Conservation (phyloP, 257 asterid species). For the Leonotis leonurus region DNA sequence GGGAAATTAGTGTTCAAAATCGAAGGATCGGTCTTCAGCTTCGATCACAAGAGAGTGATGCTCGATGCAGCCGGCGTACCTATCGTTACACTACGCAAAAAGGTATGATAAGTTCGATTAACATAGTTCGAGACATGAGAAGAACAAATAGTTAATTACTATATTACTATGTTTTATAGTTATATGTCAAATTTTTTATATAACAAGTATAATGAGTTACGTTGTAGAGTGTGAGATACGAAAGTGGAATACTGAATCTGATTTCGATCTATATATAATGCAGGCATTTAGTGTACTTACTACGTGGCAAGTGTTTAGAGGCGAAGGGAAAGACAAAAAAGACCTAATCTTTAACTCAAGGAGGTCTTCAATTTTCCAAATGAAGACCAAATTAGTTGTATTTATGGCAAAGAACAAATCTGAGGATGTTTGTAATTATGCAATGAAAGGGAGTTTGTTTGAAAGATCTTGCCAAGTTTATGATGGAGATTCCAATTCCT, state of each 20-base stretch:
- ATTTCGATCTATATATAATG: neutral
- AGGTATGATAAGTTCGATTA: too few species aligned
- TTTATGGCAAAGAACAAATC: constrained; percentile 27
- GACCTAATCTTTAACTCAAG: constrained; percentile 29
- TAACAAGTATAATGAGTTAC: too few species aligned
- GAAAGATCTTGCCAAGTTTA: constrained; percentile 26
- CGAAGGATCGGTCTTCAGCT: constrained; percentile 1
- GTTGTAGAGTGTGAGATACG: too few species aligned
- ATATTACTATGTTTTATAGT: too few species aligned
- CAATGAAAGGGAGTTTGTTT: constrained; percentile 24
- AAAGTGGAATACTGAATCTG: too few species aligned
- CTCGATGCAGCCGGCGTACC: constrained; percentile 29
- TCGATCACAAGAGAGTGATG: constrained; percentile 16
- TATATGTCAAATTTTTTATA: too few species aligned
- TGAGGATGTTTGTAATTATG: constrained; percentile 32
- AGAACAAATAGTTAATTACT: too few species aligned
- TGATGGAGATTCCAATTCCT: constrained; percentile 26
- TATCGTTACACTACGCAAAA: neutral
- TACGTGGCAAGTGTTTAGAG: constrained; percentile 30
- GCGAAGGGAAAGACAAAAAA: constrained; percentile 11
- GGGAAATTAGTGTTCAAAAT: constrained; percentile 33
- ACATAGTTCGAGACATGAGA: too few species aligned
- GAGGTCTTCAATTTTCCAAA: constrained; percentile 29
- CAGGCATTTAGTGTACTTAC: constrained; percentile 15
- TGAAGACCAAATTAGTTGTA: constrained; percentile 29